Evolutionary conservation across 805 yeast genomes (phyloP).

Genomic region (Candida montana): DNA sequence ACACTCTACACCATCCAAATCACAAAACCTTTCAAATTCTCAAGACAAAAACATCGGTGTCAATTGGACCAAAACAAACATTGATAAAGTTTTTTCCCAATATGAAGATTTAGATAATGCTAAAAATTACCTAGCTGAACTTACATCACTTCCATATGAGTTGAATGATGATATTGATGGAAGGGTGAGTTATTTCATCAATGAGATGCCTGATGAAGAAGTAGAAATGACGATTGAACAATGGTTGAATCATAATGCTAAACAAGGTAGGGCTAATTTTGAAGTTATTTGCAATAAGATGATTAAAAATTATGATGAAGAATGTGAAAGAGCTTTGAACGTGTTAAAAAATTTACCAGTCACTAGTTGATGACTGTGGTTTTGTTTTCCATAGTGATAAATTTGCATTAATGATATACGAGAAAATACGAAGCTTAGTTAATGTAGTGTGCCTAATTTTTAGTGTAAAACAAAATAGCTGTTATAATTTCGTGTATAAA

Average conservation of each 20-base stretch:
- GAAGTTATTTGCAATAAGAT: slow-evolving; percentile 41
- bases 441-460: too few species aligned
- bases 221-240: slow-evolving; percentile 62
- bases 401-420: too few species aligned
- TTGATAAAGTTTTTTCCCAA: slow-evolving; percentile 21
- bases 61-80: slow-evolving; percentile 28
- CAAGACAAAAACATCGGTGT: neutral
- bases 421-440: too few species aligned
- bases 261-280: slow-evolving; percentile 45
- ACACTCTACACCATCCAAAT: neutral
- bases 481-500: too few species aligned
- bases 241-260: slow-evolving; percentile 59
- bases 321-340: slow-evolving; percentile 46
- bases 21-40: too few species aligned
- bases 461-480: too few species aligned
- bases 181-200: slow-evolving; percentile 53
- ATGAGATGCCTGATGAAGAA: slow-evolving; percentile 66
- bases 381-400: too few species aligned
- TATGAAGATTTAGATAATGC: slow-evolving; percentile 30
- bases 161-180: slow-evolving; percentile 64
- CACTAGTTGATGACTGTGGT: too few species aligned
- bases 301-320: slow-evolving; percentile 41
- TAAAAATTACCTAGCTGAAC: slow-evolving; percentile 18
- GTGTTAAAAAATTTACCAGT: slow-evolving; percentile 34
- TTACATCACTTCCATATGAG: slow-evolving; percentile 23